Evolutionary conservation across 2,329 filamentous ascomycete species (phyloP).

Genomic region (Anisogramma anomala): DNA sequence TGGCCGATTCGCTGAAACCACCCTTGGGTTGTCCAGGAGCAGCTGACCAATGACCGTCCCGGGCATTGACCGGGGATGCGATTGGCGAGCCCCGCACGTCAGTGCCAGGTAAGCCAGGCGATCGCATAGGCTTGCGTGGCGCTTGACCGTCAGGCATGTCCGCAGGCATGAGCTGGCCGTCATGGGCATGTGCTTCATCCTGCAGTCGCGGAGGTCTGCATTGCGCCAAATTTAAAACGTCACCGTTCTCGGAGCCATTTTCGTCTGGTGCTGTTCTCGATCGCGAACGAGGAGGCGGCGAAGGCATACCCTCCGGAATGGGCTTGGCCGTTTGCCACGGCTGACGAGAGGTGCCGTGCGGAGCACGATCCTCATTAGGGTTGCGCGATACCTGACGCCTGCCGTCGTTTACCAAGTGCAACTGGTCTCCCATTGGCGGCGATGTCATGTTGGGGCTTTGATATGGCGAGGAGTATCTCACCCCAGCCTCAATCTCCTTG

Average conservation of each 20-base stretch:
- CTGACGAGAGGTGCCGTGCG: slow-evolving; percentile 30
- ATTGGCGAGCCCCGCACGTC: slow-evolving; percentile 37
- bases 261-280: slow-evolving; percentile 35
- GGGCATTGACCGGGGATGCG: slow-evolving; percentile 34
- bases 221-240: slow-evolving; percentile 26
- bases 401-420: neutral
- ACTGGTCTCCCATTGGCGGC: neutral
- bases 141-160: slow-evolving; percentile 21
- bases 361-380: slow-evolving; percentile 31
- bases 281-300: slow-evolving; percentile 18
- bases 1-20: slow-evolving; percentile 21
- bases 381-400: slow-evolving; percentile 21
- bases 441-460: slow-evolving; percentile 1
- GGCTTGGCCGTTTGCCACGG: slow-evolving; percentile 34
- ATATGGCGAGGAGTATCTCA: slow-evolving; percentile 24
- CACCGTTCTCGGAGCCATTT: slow-evolving; percentile 45
- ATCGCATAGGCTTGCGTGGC: slow-evolving; percentile 24
- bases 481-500: slow-evolving; percentile 40
- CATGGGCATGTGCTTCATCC: slow-evolving; percentile 27
- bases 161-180: slow-evolving; percentile 21
- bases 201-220: slow-evolving; percentile 28
- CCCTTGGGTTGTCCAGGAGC: slow-evolving; percentile 19
- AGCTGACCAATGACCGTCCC: slow-evolving; percentile 17
- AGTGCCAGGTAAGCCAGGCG: slow-evolving; percentile 36
- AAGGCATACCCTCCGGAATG: slow-evolving; percentile 19